A percentile compares a stretch with the other conserved stretches of the same genome.
Evolutionary conservation across 495 filamentous ascomycete species (phyloP).

Genomic region (Poronia punctata): DNA sequence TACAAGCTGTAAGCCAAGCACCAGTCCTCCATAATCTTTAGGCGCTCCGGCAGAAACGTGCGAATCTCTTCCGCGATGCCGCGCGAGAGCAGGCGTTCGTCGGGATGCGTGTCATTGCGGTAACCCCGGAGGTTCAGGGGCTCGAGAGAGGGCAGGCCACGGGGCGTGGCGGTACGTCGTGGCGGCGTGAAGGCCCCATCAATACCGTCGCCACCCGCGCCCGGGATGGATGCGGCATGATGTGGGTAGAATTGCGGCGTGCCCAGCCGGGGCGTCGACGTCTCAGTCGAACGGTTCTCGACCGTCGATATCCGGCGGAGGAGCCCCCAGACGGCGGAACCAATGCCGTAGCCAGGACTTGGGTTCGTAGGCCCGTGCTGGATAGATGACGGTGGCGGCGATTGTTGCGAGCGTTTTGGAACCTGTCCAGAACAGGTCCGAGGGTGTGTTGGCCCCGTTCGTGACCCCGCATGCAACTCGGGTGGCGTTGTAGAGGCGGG

Average conservation of each 20-base stretch:
- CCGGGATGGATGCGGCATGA: background rate
- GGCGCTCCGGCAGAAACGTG: constrained; percentile 73
- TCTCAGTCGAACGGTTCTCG: constrained; percentile 8
- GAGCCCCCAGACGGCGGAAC: constrained; percentile 23
- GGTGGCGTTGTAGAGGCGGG: background rate
- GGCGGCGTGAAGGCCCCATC: constrained; percentile 35
- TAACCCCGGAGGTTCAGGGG: constrained; percentile 38
- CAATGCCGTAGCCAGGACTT: constrained; percentile 18
- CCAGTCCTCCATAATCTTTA: constrained; percentile 87
- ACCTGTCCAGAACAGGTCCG: constrained; percentile 6
- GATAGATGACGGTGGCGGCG: constrained; percentile 10
- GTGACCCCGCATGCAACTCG: background rate
- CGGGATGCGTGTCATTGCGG: constrained; percentile 26
- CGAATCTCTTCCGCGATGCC: constrained; percentile 90
- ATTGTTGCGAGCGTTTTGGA: constrained; percentile 6
- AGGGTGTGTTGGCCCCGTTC: no score
- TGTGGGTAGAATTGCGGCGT: constrained; percentile 18
- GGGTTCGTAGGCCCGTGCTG: constrained; percentile 3
- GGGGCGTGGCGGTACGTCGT: constrained; percentile 29
- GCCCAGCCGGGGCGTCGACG: constrained; percentile 14
- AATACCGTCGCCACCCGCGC: constrained; percentile 25
- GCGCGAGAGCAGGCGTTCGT: constrained; percentile 52
- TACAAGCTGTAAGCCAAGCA: constrained; percentile 83
- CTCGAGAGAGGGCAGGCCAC: constrained; percentile 37
- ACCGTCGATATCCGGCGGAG: constrained; percentile 27